phyloP scores from a whole-genome alignment of 1,284 basidiomycete species.

The Laetiporus sulphureus region DNA sequence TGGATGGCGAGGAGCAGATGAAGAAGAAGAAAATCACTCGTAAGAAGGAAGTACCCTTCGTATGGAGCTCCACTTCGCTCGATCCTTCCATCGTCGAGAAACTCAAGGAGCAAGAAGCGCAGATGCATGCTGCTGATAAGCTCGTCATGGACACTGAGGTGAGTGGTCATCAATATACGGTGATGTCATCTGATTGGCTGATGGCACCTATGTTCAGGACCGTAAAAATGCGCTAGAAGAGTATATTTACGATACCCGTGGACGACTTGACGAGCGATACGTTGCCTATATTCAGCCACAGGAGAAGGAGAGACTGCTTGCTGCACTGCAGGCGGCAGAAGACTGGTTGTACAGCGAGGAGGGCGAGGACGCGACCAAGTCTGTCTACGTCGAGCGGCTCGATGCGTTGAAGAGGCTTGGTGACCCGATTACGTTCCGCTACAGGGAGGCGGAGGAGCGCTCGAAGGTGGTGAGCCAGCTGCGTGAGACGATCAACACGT shows the following conservation, averaged over 20 bases:
- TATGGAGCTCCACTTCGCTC: conserved; percentile 57
- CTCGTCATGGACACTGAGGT: conserved; percentile 94
- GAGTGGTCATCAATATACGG: conserved; percentile 6
- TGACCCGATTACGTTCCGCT: conserved; percentile 78
- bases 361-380: conserved; percentile 92
- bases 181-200: background rate
- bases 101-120: conserved; percentile 72
- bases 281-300: conserved; percentile 61
- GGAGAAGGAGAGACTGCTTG: conserved; percentile 76
- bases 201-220: conserved; percentile 44
- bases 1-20: conserved; percentile 56
- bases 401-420: conserved; percentile 76
- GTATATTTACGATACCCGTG: conserved; percentile 91
- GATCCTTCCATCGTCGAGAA: conserved; percentile 58
- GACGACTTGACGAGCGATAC: conserved; percentile 86
- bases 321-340: conserved; percentile 70
- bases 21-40: conserved; percentile 80
- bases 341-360: conserved; percentile 96
- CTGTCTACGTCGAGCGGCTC: conserved; percentile 63
- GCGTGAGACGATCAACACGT: conserved; percentile 81
- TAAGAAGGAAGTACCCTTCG: conserved; percentile 77
- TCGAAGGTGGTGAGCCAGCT: conserved; percentile 64
- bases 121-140: conserved; percentile 88
- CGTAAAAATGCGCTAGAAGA: conserved; percentile 96
- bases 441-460: conserved; percentile 77